A percentile compares a stretch with the other conserved stretches of the same genome.
Conservation (phyloP, 495 filamentous ascomycete species). For the Schizothecium vesticola region DNA sequence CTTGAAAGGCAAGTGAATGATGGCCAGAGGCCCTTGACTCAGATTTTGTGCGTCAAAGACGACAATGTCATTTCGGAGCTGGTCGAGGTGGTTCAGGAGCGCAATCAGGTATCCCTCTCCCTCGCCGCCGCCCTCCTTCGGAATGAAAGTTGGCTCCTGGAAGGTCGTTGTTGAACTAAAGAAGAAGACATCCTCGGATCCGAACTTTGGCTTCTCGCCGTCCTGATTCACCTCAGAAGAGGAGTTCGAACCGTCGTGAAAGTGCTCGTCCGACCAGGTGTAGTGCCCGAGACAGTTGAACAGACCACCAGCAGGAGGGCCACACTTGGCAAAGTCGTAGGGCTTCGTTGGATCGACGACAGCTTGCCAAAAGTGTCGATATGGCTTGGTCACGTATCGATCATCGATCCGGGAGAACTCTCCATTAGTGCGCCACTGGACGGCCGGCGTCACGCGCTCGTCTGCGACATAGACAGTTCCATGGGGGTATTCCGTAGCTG, state of each 20-base stretch:
- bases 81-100: constrained; percentile 50
- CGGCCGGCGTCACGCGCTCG: constrained; percentile 28
- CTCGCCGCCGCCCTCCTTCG: constrained; percentile 38
- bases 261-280: constrained; percentile 31
- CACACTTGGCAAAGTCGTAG: constrained; percentile 48
- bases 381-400: constrained; percentile 44
- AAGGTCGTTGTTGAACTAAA: constrained; percentile 47
- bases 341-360: constrained; percentile 39
- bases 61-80: constrained; percentile 45
- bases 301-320: constrained; percentile 43
- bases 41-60: constrained; percentile 47
- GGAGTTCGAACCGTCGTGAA: constrained; percentile 6
- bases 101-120: constrained; percentile 53
- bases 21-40: constrained; percentile 39
- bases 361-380: constrained; percentile 52
- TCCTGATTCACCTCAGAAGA: neutral
- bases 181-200: constrained; percentile 39
- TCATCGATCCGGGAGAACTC: constrained; percentile 60
- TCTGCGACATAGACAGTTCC: constrained; percentile 25
- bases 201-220: constrained; percentile 16
- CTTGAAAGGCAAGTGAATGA: constrained; percentile 42
- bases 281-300: constrained; percentile 46
- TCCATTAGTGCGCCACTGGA: constrained; percentile 42
- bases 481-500: constrained; percentile 7
- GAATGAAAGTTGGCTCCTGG: constrained; percentile 56